Percentiles rank a stretch among this genome's conserved stretches.
phyloP scores from a whole-genome alignment of 805 yeast genomes.

The Suhomyces kilbournensis region DNA sequence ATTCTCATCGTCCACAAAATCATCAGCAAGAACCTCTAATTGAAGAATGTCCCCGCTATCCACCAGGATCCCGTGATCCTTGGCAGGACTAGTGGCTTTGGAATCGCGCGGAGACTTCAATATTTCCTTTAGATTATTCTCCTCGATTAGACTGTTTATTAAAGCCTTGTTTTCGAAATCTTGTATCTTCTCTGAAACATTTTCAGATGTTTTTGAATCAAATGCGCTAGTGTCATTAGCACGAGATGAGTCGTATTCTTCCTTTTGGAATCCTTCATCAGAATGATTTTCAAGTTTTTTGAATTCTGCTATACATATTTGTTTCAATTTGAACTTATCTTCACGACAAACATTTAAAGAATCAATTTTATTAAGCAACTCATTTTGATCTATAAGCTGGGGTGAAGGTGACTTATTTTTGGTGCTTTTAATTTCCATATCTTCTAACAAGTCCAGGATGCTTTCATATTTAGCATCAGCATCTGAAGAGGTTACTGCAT shows the following conservation, averaged over 20 bases:
- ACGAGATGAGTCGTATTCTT: constrained; percentile 1
- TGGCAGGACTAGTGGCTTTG: background rate
- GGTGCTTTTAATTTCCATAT: constrained; percentile 26
- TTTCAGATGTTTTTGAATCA: background rate
- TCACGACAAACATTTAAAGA: constrained; percentile 21
- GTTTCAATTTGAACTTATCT: constrained; percentile 28
- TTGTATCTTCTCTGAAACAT: background rate
- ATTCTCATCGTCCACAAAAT: constrained; percentile 28
- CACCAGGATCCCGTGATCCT: constrained; percentile 21
- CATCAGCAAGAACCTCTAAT: constrained; percentile 53
- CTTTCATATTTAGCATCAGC: constrained; percentile 6
- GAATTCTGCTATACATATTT: constrained; percentile 20
- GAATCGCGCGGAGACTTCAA: constrained; percentile 10
- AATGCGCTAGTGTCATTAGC: background rate
- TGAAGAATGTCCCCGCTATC: constrained; percentile 49
- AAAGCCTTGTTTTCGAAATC: constrained; percentile 9
- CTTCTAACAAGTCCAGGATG: constrained; percentile 17
- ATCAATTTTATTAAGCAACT: constrained; percentile 24
- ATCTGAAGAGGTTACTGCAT: background rate
- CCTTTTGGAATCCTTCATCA: constrained; percentile 10
- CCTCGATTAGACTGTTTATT: constrained; percentile 12
- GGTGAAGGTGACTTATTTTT: background rate
- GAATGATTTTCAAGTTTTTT: constrained; percentile 10
- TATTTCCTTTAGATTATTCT: constrained; percentile 8
- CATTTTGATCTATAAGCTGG: constrained; percentile 13